Percentiles rank a stretch among this genome's conserved stretches.
phyloP scores from a whole-genome alignment of 2,329 filamentous ascomycete genomes.

The Monosporascus sp. region DNA sequence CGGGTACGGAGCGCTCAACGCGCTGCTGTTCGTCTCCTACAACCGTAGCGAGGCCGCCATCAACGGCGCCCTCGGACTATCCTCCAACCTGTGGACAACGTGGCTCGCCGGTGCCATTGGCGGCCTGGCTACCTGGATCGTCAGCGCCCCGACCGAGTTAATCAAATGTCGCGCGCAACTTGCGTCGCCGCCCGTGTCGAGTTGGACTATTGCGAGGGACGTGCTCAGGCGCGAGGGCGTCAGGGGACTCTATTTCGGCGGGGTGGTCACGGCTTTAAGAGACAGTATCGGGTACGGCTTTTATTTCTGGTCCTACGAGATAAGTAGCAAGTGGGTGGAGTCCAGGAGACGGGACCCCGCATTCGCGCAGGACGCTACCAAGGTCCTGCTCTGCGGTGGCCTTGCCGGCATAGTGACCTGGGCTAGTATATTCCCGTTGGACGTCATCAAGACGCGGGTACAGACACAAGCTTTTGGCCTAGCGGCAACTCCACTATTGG shows the following conservation, averaged over 20 bases:
- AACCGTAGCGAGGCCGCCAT: constrained; percentile 72
- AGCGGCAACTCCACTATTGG: constrained; percentile 24
- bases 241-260: constrained; percentile 74
- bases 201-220: constrained; percentile 58
- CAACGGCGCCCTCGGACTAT: constrained; percentile 28
- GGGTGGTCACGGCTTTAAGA: constrained; percentile 71
- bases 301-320: constrained; percentile 92
- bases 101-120: constrained; percentile 78
- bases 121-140: constrained; percentile 77
- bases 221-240: constrained; percentile 55
- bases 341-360: constrained; percentile 17
- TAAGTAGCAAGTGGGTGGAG: constrained; percentile 57
- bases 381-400: constrained; percentile 76
- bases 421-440: constrained; percentile 85
- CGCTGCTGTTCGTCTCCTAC: constrained; percentile 83
- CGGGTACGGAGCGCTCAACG: constrained; percentile 87
- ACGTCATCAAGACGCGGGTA: constrained; percentile 89
- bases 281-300: constrained; percentile 95
- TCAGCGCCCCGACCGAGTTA: constrained; percentile 85
- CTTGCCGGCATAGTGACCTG: constrained; percentile 84
- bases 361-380: constrained; percentile 45
- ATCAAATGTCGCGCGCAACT: constrained; percentile 86
- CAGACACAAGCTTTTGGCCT: constrained; percentile 59
- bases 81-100: constrained; percentile 56
- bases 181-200: constrained; percentile 42